Evolutionary conservation across 768 basidiomycete genomes (phyloP).

Genomic region (Boletellus ananiceps): DNA sequence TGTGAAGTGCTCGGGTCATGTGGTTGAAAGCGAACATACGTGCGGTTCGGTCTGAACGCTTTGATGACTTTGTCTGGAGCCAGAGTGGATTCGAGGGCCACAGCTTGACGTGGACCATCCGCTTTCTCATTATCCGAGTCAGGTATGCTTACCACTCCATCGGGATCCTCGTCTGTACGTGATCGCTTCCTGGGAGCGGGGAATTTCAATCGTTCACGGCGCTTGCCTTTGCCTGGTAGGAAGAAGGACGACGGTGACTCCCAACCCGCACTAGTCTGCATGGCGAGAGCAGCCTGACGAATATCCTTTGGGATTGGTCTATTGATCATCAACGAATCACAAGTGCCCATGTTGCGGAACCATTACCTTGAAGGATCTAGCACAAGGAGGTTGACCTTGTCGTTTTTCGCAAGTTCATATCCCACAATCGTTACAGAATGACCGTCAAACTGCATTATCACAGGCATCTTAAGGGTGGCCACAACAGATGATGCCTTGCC

Average conservation of each 20-base stretch:
- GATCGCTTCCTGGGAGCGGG: constrained; percentile 27
- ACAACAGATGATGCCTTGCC: constrained; percentile 47
- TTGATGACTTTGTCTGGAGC: constrained; percentile 37
- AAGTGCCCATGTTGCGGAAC: constrained; percentile 4
- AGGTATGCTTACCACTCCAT: constrained; percentile 24
- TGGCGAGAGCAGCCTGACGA: constrained; percentile 22
- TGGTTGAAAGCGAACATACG: constrained; percentile 33
- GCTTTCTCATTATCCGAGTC: constrained; percentile 14
- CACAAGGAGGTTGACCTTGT: constrained; percentile 57
- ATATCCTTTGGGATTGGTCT: constrained; percentile 10
- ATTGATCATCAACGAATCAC: constrained; percentile 1
- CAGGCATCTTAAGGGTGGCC: constrained; percentile 64
- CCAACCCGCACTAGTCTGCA: constrained; percentile 1
- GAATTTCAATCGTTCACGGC: constrained; percentile 19
- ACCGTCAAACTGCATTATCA: constrained; percentile 78
- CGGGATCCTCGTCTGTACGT: constrained; percentile 17
- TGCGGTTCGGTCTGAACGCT: constrained; percentile 41
- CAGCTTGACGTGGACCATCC: constrained; percentile 1
- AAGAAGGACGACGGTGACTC: constrained; percentile 6
- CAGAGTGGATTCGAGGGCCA: constrained; percentile 13
- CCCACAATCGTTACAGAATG: constrained; percentile 89
- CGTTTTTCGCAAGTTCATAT: constrained; percentile 62
- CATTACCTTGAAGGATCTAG: constrained; percentile 74
- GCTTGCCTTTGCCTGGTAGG: constrained; percentile 19
- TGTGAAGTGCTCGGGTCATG: not conserved